phyloP scores from a whole-genome alignment of 2,329 filamentous ascomycete species.

The Neocatenulostroma microsporum region DNA sequence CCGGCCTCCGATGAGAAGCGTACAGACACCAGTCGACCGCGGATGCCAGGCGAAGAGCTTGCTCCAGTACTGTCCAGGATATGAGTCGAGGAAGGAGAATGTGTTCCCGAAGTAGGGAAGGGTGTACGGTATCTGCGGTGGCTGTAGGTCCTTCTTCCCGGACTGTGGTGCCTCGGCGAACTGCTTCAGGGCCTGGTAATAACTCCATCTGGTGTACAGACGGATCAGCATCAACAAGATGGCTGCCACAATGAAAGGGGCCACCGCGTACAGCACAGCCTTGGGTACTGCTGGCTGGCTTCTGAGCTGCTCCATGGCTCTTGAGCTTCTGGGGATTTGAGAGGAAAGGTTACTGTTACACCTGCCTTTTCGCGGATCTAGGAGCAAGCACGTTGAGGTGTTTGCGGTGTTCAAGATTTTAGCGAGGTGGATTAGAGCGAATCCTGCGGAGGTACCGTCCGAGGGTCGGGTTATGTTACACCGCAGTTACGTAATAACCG shows the following conservation, averaged over 20 bases:
- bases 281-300: background rate
- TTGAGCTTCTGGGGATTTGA: too few species aligned
- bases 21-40: conserved; percentile 20
- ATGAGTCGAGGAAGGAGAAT: conserved; percentile 19
- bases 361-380: too few species aligned
- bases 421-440: too few species aligned
- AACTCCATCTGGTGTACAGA: conserved; percentile 18
- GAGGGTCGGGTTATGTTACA: too few species aligned
- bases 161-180: background rate
- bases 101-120: conserved; percentile 25
- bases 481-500: too few species aligned
- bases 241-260: conserved; percentile 11
- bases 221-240: conserved; percentile 11
- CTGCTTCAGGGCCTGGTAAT: conserved; percentile 14
- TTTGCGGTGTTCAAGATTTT: too few species aligned
- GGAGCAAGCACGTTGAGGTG: too few species aligned
- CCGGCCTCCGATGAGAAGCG: conserved; percentile 23
- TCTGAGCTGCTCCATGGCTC: too few species aligned
- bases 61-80: conserved; percentile 21
- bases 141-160: conserved; percentile 12
- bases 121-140: conserved; percentile 24
- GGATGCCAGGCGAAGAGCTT: conserved; percentile 23
- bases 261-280: conserved; percentile 6
- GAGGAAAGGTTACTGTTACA: too few species aligned
- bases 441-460: too few species aligned